Evolutionary conservation across 2,329 filamentous ascomycete genomes (phyloP), one percentile per base, ranked within the genome.

Genomic region (Fusarium algeriense): DNA sequence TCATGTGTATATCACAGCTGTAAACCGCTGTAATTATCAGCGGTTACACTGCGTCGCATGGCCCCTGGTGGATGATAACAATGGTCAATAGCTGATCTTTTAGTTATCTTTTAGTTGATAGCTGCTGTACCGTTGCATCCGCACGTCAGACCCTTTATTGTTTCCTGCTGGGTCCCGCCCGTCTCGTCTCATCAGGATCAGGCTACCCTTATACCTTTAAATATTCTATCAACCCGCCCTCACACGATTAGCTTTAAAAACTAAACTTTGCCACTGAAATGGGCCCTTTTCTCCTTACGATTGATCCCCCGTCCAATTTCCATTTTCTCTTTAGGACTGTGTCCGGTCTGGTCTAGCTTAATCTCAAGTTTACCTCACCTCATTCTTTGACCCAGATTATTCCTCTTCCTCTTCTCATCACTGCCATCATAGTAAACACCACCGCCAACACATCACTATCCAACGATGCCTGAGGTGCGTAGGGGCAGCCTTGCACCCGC

Each of bases 401-500:
- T 63, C 23, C 32, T 40, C 30, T 38, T 55, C 38, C n/a, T 48
- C 35, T 26, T 52, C 15, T 14, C 56, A 62, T 43, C 37, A 41
- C 45, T 15, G 23, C 43, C 20, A 56, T 45, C 56, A 48, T 26
- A 50, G 41, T 17, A 46, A 48, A 43, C 23, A 53, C 20, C 48
- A 35, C 20, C 23, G 34, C 37, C 38, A 58, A 44, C 40, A 23
- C 35, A 28, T 35, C 23, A 19, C 46, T 40, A 32, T 38, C 41
- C 53, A 43, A 74, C 48, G 32, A 80, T 80, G 78, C 77, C 78
- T 49, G 74, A 79, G 62, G 72, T 79, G 56, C 73, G 76, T 53
- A 69, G 73, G 69, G 78, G 76, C 30, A 78, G 74, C 44, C 61
- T 73, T 23, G 66, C 74, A 38, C 59, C 66, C 28, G 45, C 66